Evolutionary conservation across 257 asterid species (phyloP).

Genomic region (Perilla frutescens): DNA sequence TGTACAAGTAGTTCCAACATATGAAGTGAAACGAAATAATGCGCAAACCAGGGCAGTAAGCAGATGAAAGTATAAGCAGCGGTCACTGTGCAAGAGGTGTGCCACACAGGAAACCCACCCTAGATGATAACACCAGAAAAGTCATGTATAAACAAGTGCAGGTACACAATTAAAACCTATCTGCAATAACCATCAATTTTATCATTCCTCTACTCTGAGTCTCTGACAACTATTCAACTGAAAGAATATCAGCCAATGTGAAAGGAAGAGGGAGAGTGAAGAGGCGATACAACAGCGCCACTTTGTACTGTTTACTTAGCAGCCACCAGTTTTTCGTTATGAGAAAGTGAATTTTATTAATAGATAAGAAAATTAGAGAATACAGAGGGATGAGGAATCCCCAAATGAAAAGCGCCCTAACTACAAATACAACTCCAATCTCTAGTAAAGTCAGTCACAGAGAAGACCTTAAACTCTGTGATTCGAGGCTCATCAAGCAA

Average conservation of each 20-base stretch:
- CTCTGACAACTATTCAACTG: not conserved
- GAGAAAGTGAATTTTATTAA: too few relatives aligned
- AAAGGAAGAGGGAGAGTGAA: too few relatives aligned
- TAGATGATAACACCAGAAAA: not conserved
- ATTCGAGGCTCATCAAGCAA: too few relatives aligned
- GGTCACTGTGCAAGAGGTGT: not conserved
- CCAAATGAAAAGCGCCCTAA: too few relatives aligned
- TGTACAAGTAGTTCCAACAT: slow-evolving; percentile 29
- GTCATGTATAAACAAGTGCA: not conserved
- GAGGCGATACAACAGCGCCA: too few relatives aligned
- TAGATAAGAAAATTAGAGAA: too few relatives aligned
- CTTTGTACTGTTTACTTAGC: too few relatives aligned
- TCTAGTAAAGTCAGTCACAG: too few relatives aligned
- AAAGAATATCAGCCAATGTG: not conserved
- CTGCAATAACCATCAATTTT: not conserved
- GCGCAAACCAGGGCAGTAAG: slow-evolving; percentile 15
- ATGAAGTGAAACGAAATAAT: slow-evolving; percentile 7
- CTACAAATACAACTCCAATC: too few relatives aligned
- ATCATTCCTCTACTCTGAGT: not conserved
- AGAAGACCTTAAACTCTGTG: too few relatives aligned
- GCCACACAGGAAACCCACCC: not conserved
- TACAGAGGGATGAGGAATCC: too few relatives aligned
- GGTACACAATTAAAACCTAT: not conserved
- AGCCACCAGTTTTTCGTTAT: too few relatives aligned
- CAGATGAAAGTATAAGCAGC: not conserved